Base-by-base conservation (phyloP, 192 early-diverging fungal genomes). In the Coemansia sp. region DNA sequence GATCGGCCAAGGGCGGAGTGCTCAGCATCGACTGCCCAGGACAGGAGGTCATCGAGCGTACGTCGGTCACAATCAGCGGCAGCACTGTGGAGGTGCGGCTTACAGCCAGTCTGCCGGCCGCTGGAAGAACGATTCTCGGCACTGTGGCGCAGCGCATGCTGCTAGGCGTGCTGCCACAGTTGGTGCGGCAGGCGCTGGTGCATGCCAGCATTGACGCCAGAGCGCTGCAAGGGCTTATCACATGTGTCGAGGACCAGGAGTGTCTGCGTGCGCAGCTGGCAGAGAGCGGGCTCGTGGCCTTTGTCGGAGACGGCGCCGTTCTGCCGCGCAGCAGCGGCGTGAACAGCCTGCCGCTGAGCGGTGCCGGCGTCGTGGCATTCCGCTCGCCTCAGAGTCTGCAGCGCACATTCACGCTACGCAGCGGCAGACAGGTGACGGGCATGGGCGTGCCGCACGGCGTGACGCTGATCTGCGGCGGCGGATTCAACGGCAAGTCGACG, bases 401-500 rank as follows among this genome's bases (percentile, higher is more conserved):
- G 11, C 46, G 53, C 4, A 49, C 60, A 11, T 73, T 81, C 46
- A 55, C 45, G 20, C 47, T 81, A 19, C 81, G 71, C 14, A 79
- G 81, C 42, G 38, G 62, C 28, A 78, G 80, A 22, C 7, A 11
- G 3, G 58, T 83, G n/a, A 38, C 35, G 19, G 81, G 81, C 3
- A 81, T 81, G 72, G 81, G 73, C 3, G 54, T 81, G 26, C 61
- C 58, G 1, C 35, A 35, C 2, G 81, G 81, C 4, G 54, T 83
- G 9, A 79, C 80, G 25, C 59, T 83, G 26, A 72, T 83, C 20
- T 73, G 61, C 24, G 78, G 72, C 32, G 78, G 81, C 22, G 73
- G 78, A 6, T 80, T 78, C 41, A 78, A 83, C 47, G 81, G 81
- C 13, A 83, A 83, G 46, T 80, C 80, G 8, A 83, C 81, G 2